phyloP scores from a whole-genome alignment of 2,329 filamentous ascomycete species.

The Fusarium avenaceum region DNA sequence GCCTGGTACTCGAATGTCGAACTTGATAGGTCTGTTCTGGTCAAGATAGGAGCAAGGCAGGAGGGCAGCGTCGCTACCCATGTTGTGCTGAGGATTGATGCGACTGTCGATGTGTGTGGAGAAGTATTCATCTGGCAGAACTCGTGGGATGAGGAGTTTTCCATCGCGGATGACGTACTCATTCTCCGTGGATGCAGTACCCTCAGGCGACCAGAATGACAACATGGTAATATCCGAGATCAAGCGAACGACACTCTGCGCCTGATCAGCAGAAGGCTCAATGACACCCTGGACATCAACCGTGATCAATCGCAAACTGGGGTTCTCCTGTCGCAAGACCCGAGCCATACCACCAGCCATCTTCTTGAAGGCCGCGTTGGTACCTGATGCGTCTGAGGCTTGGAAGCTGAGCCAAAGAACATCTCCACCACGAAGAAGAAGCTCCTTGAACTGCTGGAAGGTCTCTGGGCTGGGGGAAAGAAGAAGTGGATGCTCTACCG shows the following conservation, averaged over 20 bases:
- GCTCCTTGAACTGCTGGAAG: not conserved
- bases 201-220: not conserved
- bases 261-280: not conserved
- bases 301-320: conserved; percentile 7
- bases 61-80: not conserved
- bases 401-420: conserved; percentile 14
- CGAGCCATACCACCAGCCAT: conserved; percentile 16
- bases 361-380: conserved; percentile 1
- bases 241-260: not conserved
- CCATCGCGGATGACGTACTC: conserved; percentile 4
- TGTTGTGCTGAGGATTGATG: conserved; percentile 5
- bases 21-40: not conserved
- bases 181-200: not conserved
- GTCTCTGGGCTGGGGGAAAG: conserved; percentile 1
- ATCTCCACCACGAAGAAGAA: conserved; percentile 7
- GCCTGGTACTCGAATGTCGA: conserved; percentile 8
- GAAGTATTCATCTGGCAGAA: conserved; percentile 1
- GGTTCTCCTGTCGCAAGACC: conserved; percentile 13
- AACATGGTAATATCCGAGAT: not conserved
- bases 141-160: conserved; percentile 5
- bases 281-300: conserved; percentile 4
- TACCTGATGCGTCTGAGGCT: not conserved
- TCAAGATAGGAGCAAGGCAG: not conserved
- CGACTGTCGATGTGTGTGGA: conserved; percentile 6
- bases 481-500: conserved; percentile 1